Evolutionary conservation across 2,329 filamentous ascomycete species (phyloP), one percentile per base, ranked within the genome.

Genomic region (Bipolaris cookei): DNA sequence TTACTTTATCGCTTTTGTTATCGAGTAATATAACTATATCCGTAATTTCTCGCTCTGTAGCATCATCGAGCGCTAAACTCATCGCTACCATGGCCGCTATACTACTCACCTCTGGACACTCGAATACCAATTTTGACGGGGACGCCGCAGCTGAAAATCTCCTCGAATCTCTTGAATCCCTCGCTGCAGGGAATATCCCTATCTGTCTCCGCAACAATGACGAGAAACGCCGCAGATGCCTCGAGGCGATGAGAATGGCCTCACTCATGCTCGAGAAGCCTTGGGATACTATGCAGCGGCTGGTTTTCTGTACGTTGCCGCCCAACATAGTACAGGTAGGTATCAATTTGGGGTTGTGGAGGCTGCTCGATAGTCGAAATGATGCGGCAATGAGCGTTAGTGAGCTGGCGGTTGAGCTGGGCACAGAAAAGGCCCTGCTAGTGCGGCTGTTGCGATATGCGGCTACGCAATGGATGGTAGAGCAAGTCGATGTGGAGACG

Each of bases 391-490:
- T 55, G 21, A 51, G 52, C 6, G 39, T 37, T 11, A 39, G 39
- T 34, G 46, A 55, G 16, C 7, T 55, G 30, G 52, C 46, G 25
- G 30, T 14, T 6, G 32, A 55, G 28, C 39, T 55, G 39, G 39
- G 52, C 46, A 46, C 38, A 30, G 46, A 55, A 8, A 28, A 51
- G 11, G 45, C 21, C 39, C 46, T 55, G 3, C 23, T 55, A 10
- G 46, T 55, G 21, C 52, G 52, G 30, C 11, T 55, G 16, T 5
- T 55, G 14, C 46, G 52, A 2, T 55, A 50, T 10, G 52, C 52
- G 1, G 52, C 52, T 13, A 51, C 52, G 10, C 52, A 55, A 16
- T 55, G 52, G 52, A 55, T 51, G 52, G 52, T 55, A 32, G 52
- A 55, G 39, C 52, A 45, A 34, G 52, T 55, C 16, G 39, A 39